Evolutionary conservation across 1,284 basidiomycete genomes (phyloP).

Genomic region (Vanrija sp.): DNA sequence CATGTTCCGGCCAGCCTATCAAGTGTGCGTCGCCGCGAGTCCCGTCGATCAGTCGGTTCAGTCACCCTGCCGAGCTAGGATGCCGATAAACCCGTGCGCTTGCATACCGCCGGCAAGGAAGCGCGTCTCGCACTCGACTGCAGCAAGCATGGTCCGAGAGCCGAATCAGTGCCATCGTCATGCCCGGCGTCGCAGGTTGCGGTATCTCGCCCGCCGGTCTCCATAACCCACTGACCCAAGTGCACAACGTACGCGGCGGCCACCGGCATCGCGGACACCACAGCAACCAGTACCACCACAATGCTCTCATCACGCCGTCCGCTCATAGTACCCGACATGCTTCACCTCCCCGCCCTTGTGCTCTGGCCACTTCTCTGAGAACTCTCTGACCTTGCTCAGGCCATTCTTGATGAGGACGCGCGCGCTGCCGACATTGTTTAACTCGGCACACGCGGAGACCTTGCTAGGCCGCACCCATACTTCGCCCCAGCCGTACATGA

Average conservation of each 20-base stretch:
- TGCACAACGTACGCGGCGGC: neutral
- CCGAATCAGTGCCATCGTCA: neutral
- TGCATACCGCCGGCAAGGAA: neutral
- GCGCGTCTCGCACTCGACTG: neutral
- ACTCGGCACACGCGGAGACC: constrained; percentile 11
- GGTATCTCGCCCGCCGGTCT: neutral
- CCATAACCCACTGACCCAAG: too few species aligned
- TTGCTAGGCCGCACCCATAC: constrained; percentile 9
- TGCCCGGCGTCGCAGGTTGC: neutral
- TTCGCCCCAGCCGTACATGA: constrained; percentile 8
- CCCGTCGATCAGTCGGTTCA: too few species aligned
- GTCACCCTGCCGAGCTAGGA: too few species aligned
- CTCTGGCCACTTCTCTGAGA: constrained; percentile 18
- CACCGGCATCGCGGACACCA: neutral
- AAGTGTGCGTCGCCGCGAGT: too few species aligned
- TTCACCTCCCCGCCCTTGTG: constrained; percentile 22
- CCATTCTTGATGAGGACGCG: constrained; percentile 14
- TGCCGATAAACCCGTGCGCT: neutral
- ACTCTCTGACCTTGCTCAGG: constrained; percentile 4
- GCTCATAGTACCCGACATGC: constrained; percentile 10
- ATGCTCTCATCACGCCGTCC: neutral
- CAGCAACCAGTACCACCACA: too few species aligned
- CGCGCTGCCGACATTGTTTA: constrained; percentile 12
- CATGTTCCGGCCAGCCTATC: too few species aligned
- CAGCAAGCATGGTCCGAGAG: too few species aligned